Base-by-base conservation (phyloP, 768 basidiomycete genomes). In the Xerocomus spinulosus region DNA sequence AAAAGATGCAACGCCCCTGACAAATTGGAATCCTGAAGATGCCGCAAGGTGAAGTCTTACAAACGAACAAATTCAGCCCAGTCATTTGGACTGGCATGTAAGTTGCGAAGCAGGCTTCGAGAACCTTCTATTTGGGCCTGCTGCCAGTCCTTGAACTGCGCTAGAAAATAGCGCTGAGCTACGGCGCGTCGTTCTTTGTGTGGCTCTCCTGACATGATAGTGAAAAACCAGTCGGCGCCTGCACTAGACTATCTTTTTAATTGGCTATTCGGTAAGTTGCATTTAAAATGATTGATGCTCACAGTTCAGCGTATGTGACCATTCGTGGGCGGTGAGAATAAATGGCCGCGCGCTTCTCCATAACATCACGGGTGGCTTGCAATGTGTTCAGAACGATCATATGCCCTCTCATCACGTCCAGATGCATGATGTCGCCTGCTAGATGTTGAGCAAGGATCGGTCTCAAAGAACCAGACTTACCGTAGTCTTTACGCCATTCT, bases 331-430 rank as follows among this genome's bases (percentile, higher is more conserved):
- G 30, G 18, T 46, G 9, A 6, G 44, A 46, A 18, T 46, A 44
- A 17, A 46, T 39, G 32, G 38, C 49, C 13, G 42, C 44, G 8
- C 44, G 42, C 10, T 50, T 50, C 24, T 40, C 43, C 42, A 50
- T 43, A 15, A 50, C 30, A 26, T 49, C 48, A 12, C 8, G 17
- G 1, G 21, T 26, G 5, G 48, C 35, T 15, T 66, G 57, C 25
- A 56, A 46, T 9, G 69, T 69, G 50, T 69, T 73, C 12, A 73
- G 55, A 21, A 73, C 47, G 20, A 72, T 52, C 9, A 67, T 60
- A 5, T 49, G 51, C 5, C 7, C 13, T 18, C 30, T 18, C 5
- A 46, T 24, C 29, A 46, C 20, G 6, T 32, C 3, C 2, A 46
- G 7, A 6, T 46, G 45, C 37, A 46, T 33, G 13, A 46, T 32